Conservation (phyloP, 257 asterid genomes). For the Ilex asprella region DNA sequence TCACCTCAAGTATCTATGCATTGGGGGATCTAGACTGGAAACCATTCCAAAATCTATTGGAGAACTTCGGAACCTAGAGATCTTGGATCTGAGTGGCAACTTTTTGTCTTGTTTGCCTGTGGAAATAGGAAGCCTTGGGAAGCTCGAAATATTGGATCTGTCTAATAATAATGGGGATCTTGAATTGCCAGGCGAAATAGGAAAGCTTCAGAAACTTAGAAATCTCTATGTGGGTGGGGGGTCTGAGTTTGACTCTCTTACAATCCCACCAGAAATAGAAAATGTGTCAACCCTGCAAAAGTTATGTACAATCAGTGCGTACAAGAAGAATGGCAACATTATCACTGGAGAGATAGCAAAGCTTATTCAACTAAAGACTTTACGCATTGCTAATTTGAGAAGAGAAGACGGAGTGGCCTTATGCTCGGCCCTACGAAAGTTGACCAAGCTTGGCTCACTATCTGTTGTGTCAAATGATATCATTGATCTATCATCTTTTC, state of each 20-base stretch:
- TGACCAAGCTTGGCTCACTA: constrained; percentile 1
- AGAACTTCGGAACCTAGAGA: constrained; percentile 3
- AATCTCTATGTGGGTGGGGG: too few relatives aligned
- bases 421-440: constrained; percentile 4
- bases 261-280: too few relatives aligned
- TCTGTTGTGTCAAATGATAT: too few relatives aligned
- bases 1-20: constrained; percentile 8
- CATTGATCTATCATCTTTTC: too few relatives aligned
- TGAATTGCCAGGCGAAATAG: too few relatives aligned
- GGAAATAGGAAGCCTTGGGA: not conserved
- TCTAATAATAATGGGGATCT: too few relatives aligned
- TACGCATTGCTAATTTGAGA: constrained; percentile 1
- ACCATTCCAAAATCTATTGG: constrained; percentile 11
- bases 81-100: constrained; percentile 6
- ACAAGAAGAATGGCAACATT: too few relatives aligned
- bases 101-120: constrained; percentile 8
- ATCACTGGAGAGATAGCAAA: not conserved
- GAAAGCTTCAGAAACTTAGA: too few relatives aligned
- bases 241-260: too few relatives aligned
- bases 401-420: constrained; percentile 1
- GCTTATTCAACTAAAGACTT: constrained; percentile 3
- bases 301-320: too few relatives aligned
- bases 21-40: not conserved
- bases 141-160: too few relatives aligned
- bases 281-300: too few relatives aligned